Conservation (phyloP, 768 basidiomycete species). For the Daedalea quercina region DNA sequence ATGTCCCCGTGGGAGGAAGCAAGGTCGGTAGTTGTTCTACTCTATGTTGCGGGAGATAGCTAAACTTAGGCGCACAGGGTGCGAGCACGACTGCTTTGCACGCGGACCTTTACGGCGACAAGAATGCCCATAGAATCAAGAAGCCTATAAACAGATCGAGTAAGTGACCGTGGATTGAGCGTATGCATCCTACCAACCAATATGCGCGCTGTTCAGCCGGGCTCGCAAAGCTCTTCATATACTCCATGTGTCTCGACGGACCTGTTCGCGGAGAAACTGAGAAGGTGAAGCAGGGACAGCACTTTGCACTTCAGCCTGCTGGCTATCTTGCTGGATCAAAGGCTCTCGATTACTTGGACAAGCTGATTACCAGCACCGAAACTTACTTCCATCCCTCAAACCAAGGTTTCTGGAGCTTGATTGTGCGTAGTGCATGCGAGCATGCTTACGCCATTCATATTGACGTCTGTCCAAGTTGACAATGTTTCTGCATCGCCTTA, state of each 20-base stretch:
- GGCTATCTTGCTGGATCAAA: slow-evolving; percentile 73
- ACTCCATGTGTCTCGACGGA: slow-evolving; percentile 84
- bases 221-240: slow-evolving; percentile 80
- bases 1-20: slow-evolving; percentile 66
- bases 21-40: slow-evolving; percentile 34
- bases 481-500: slow-evolving; percentile 64
- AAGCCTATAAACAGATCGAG: slow-evolving; percentile 60
- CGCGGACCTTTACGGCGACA: slow-evolving; percentile 58
- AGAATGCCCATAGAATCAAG: slow-evolving; percentile 56
- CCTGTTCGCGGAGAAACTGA: slow-evolving; percentile 39
- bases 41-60: not conserved
- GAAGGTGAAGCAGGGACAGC: slow-evolving; percentile 13
- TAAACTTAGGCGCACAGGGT: slow-evolving; percentile 32
- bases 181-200: too few species aligned
- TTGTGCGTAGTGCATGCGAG: slow-evolving; percentile 29
- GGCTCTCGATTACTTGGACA: slow-evolving; percentile 82
- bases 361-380: slow-evolving; percentile 86
- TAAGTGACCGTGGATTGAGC: slow-evolving; percentile 24
- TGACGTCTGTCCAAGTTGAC: slow-evolving; percentile 42
- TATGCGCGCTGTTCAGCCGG: slow-evolving; percentile 41
- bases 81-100: slow-evolving; percentile 60
- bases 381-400: slow-evolving; percentile 96
- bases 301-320: slow-evolving; percentile 4
- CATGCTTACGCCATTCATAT: not conserved
- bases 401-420: slow-evolving; percentile 74